Base-by-base conservation (phyloP, 768 basidiomycete species). In the Termitomyces titanicus region DNA sequence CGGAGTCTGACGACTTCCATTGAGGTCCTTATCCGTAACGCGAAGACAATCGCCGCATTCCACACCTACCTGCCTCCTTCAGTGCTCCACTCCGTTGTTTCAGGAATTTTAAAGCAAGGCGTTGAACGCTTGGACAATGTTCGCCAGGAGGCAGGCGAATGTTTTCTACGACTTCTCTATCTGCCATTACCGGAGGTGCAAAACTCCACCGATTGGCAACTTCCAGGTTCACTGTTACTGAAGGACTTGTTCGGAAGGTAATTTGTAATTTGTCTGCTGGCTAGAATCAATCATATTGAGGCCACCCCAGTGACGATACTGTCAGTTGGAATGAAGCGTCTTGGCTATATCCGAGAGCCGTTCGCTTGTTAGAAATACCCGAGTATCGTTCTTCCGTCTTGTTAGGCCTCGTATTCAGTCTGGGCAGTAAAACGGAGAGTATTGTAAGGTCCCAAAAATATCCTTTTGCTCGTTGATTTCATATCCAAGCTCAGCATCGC, bases 71-170 rank as follows among this genome's bases (percentile, higher is more conserved):
- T 93, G 38, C 82, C 88, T 17, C 71, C 83, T 6, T 63, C 71
- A 18, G 78, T 74, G 54, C 89, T 83, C 66, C 81, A 84, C 54
- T 64, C 67, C 5, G 76, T 80, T 13, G 67, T 94, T 44, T 79
- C 78, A 13, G 85, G 85, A 0, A 80, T 94, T 44, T 74, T 95
- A 54, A 96, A 93, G 72, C 94, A 95, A 65, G 89, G 91, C 5
- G 84, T 91, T 27, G 96, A 98, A 69, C 79, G 93, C 63, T 79
- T 98, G 17, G 94, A 97, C 66, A 93, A 88, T 64, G 91, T 98
- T 47, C 81, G 96, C 43, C 89, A 88, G 55, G 84, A 82, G 47
- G 89, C 92, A 9, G 92, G 92, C 1, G 73, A 76, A 57, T 77
- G 81, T 59, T 75, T 94, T 58, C 42, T 76, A 51, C 68, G 68